Percentiles rank a stretch among this genome's conserved stretches.
Conservation (phyloP, 2,329 filamentous ascomycete genomes). For the Cladosporium sp. region DNA sequence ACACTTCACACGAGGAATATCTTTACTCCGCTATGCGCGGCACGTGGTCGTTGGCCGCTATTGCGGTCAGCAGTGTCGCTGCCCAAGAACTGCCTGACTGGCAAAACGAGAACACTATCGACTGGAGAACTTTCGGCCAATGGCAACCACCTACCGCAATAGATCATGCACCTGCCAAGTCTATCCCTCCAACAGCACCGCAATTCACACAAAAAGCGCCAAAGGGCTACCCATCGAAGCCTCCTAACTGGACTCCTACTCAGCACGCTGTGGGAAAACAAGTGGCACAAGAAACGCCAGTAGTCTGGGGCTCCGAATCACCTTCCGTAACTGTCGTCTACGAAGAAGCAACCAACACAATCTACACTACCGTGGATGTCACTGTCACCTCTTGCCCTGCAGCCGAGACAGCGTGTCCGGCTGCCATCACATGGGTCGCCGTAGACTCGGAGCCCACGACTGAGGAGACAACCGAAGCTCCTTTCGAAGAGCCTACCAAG, state of each 20-base stretch:
- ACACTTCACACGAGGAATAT: background rate
- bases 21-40: constrained; percentile 16
- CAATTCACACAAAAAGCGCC: constrained; percentile 20
- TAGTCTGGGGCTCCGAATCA: background rate
- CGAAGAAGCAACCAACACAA: constrained; percentile 23
- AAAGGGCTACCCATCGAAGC: constrained; percentile 13
- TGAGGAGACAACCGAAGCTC: constrained; percentile 10
- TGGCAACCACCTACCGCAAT: constrained; percentile 12
- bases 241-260: constrained; percentile 14
- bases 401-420: constrained; percentile 16
- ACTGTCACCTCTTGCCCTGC: constrained; percentile 22
- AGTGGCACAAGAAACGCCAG: constrained; percentile 15
- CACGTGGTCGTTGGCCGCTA: constrained; percentile 18
- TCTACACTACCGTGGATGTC: constrained; percentile 23
- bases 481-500: constrained; percentile 13
- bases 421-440: constrained; percentile 15
- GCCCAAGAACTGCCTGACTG: constrained; percentile 19
- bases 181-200: constrained; percentile 9
- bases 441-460: background rate
- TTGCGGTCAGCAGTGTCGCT: constrained; percentile 20
- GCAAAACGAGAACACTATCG: constrained; percentile 20
- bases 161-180: background rate
- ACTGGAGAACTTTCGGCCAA: constrained; percentile 22
- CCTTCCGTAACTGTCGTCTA: constrained; percentile 14
- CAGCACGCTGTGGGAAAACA: constrained; percentile 14